Evolutionary conservation across 495 filamentous ascomycete genomes (phyloP).

Genomic region (Daldinia decipiens): DNA sequence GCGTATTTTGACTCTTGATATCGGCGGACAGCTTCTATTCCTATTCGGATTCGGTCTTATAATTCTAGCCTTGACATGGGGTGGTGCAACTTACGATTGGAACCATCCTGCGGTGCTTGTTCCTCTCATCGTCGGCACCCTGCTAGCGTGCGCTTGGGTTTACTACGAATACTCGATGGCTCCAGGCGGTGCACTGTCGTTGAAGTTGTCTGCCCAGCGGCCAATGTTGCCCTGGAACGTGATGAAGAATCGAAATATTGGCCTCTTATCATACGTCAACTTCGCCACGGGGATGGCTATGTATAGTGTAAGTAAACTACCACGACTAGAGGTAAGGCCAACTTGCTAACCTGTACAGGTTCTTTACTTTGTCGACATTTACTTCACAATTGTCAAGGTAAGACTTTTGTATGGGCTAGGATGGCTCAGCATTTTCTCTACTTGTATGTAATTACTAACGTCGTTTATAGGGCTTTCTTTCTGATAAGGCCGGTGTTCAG

Average conservation of each 20-base stretch:
- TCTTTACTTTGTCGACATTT: conserved; percentile 70
- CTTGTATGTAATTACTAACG: neutral
- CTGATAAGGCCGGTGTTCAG: conserved; percentile 61
- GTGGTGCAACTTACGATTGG: conserved; percentile 66
- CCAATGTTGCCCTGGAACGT: conserved; percentile 68
- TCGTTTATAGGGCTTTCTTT: conserved; percentile 47
- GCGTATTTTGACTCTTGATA: conserved; percentile 63
- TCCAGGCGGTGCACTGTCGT: conserved; percentile 55
- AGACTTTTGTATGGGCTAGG: neutral
- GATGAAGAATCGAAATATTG: conserved; percentile 60
- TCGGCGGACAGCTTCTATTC: conserved; percentile 65
- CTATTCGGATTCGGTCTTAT: conserved; percentile 67
- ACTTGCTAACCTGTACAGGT: conserved; percentile 49
- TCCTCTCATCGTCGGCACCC: conserved; percentile 60
- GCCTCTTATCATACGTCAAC: conserved; percentile 63
- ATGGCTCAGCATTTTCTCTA: neutral
- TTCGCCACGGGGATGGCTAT: conserved; percentile 63
- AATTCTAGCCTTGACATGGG: conserved; percentile 69
- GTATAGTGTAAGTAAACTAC: conserved; percentile 49
- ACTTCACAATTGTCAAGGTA: conserved; percentile 63
- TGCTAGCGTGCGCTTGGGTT: conserved; percentile 60
- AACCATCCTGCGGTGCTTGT: conserved; percentile 58
- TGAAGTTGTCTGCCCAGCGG: conserved; percentile 58
- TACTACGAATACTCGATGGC: conserved; percentile 66
- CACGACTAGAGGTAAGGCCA: conserved; percentile 19